phyloP scores from a whole-genome alignment of 1,284 basidiomycete genomes.

The Sporisorium reilianum region DNA sequence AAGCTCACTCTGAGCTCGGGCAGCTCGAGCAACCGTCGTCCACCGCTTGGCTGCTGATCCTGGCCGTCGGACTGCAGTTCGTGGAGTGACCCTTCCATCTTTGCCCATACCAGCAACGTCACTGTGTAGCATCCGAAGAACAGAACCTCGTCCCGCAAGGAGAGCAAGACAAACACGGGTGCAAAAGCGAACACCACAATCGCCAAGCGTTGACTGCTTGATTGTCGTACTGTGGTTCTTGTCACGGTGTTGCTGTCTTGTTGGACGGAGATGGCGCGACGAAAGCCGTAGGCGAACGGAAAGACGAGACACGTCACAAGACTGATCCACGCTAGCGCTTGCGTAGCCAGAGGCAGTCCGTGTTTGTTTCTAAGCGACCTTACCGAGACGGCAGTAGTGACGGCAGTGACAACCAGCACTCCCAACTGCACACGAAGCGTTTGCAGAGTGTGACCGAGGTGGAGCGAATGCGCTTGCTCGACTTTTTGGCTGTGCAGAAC shows the following conservation, averaged over 20 bases:
- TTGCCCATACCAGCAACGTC: constrained; percentile 79
- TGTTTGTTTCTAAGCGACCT: constrained; percentile 76
- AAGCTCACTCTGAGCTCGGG: constrained; percentile 81
- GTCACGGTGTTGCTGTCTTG: neutral
- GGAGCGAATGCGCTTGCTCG: constrained; percentile 12
- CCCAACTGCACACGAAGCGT: constrained; percentile 60
- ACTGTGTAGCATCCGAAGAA: constrained; percentile 81
- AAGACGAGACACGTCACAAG: constrained; percentile 69
- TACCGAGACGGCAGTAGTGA: constrained; percentile 74
- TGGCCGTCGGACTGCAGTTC: constrained; percentile 13
- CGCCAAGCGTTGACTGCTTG: constrained; percentile 62
- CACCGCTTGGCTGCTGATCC: constrained; percentile 10
- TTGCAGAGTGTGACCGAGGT: constrained; percentile 44
- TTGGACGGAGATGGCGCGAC: constrained; percentile 66
- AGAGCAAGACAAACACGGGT: constrained; percentile 82
- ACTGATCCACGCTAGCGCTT: constrained; percentile 77
- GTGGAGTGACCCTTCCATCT: constrained; percentile 73
- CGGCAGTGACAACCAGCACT: constrained; percentile 72
- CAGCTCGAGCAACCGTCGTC: constrained; percentile 73
- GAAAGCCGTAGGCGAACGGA: constrained; percentile 60
- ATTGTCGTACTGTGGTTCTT: constrained; percentile 29
- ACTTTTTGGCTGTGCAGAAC: neutral
- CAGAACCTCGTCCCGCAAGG: constrained; percentile 83
- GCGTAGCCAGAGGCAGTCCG: constrained; percentile 78
- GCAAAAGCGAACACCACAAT: constrained; percentile 74